Evolutionary conservation across 306 rosid species (phyloP).

Genomic region (Notholithocarpus densiflorus): DNA sequence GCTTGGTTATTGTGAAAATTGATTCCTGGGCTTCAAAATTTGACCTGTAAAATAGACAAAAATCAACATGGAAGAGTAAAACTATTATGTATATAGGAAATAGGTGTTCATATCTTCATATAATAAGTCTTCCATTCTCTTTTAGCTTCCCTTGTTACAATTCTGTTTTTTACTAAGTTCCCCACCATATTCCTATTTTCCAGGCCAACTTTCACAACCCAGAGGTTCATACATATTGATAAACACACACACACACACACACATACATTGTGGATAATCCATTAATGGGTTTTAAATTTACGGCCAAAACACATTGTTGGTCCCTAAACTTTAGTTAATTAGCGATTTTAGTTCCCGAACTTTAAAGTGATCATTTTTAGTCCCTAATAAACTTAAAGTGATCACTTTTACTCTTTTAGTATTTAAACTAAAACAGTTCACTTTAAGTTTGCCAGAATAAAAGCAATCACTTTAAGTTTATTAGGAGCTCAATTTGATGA

Average conservation of each 20-base stretch:
- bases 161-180: not conserved
- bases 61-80: conserved; percentile 3
- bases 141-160: not conserved
- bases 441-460: too few relatives aligned
- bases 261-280: not conserved
- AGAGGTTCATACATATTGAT: not conserved
- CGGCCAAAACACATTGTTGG: too few relatives aligned
- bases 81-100: not conserved
- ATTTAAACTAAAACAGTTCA: too few relatives aligned
- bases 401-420: too few relatives aligned
- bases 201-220: conserved; percentile 14
- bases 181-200: not conserved
- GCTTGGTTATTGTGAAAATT: conserved; percentile 20
- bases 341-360: too few relatives aligned
- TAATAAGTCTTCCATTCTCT: not conserved
- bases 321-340: too few relatives aligned
- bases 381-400: too few relatives aligned
- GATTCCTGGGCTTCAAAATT: conserved; percentile 31
- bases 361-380: too few relatives aligned
- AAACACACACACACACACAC: not conserved
- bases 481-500: too few relatives aligned
- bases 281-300: not conserved
- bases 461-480: too few relatives aligned
- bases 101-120: not conserved
- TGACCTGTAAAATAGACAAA: conserved; percentile 45